A percentile compares a stretch with the other conserved stretches of the same genome.
Conservation (phyloP, 2,329 filamentous ascomycete genomes). For the Cryphonectria radicalis region DNA sequence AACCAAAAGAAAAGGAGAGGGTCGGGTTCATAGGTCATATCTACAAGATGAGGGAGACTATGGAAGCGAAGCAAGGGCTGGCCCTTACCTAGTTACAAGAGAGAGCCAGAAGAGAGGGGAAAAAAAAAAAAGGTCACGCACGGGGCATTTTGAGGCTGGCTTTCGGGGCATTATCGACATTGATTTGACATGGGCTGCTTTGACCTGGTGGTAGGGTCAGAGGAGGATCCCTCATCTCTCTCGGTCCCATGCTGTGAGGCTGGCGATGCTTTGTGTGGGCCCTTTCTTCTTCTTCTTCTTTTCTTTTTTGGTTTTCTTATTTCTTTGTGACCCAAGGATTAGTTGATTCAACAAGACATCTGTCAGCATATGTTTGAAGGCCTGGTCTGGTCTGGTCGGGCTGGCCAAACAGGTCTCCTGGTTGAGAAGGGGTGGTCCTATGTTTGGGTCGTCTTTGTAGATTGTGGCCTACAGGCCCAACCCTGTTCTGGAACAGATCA, state of each 20-base stretch:
- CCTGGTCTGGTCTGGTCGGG: not conserved
- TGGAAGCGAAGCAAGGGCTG: not conserved
- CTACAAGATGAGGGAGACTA: not conserved
- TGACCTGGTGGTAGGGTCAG: not conserved
- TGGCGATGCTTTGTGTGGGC: not conserved
- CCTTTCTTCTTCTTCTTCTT: not conserved
- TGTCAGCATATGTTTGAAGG: not conserved
- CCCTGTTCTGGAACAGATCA: not conserved
- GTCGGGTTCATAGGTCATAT: not conserved
- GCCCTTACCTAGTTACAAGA: not conserved
- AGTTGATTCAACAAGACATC: not conserved
- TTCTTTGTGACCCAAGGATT: not conserved
- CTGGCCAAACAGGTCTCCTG: not conserved
- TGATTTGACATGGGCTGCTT: not conserved
- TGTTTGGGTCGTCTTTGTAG: not conserved
- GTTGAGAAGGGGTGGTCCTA: not conserved
- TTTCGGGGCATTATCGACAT: constrained; percentile 4
- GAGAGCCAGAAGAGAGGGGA: not conserved
- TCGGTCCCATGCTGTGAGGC: constrained; percentile 1
- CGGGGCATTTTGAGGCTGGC: constrained; percentile 10
- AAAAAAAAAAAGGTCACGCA: not conserved
- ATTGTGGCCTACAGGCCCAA: not conserved
- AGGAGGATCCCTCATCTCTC: constrained; percentile 7
- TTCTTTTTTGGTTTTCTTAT: too few relatives aligned
- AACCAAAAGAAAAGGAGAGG: not conserved